Base-by-base conservation (phyloP, 2,329 filamentous ascomycete genomes). In the Alternaria atra region DNA sequence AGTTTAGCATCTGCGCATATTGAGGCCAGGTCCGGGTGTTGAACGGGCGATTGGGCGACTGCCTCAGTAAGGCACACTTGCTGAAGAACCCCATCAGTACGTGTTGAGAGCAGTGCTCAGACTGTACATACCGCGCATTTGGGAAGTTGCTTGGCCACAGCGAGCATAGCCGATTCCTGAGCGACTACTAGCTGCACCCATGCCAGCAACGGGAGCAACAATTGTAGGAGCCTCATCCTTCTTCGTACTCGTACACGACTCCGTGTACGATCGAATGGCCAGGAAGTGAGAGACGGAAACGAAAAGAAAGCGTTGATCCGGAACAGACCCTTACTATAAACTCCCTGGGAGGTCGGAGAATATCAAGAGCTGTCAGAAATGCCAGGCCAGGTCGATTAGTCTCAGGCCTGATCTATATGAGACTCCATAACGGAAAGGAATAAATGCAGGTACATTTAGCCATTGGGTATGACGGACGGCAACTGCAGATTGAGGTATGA, bases 61-160 rank as follows among this genome's bases (percentile, higher is more conserved):
- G 64, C 59, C 34, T 52, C 47, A 7, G 27, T 9, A 27, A 71
- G 53, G 25, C 68, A 71, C 32, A 23, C 34, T 66, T 65, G 64
- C 68, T 71, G 32, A 27, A 48, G 32, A 23, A 8, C 5, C 10
- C 12, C 13, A 46, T 66, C 43, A 67, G 53, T 20, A 40, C 7
- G 7, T 25, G 17, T 23, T n/a, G 35, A 10, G 30, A 12, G 42
- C 23, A n/a, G 40, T 2, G 25, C 12, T 35, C 15, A 47, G 3
- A 17, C 23, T 20, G 10, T 32, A 67, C 68, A 46, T 70, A 71
- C 68, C 43, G 68, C 67, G 44, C 68, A 71, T 50, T 54, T 39
- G 27, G 68, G 68, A 44, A 71, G 62, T 17, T 62, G 53, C 25
- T 47, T 55, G 52, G 66, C 52, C 17, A 55, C 60, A 7, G 59